Evolutionary conservation across 352 stramenopile genomes (phyloP).

Genomic region (Pythium biforme): DNA sequence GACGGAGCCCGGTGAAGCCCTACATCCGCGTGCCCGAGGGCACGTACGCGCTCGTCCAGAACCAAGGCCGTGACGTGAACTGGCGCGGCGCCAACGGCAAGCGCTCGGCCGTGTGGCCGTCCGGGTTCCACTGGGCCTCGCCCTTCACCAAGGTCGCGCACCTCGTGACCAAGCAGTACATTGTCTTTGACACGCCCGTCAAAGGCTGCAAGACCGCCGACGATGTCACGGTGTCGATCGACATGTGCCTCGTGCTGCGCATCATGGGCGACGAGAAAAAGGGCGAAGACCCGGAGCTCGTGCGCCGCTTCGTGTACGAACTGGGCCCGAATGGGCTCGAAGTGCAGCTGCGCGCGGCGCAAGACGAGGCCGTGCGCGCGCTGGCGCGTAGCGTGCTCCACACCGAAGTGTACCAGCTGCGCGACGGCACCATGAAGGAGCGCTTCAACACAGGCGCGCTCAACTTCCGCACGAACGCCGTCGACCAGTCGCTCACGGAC

Average conservation of each 20-base stretch:
- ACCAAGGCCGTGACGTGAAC: constrained; percentile 75
- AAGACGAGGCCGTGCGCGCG: constrained; percentile 79
- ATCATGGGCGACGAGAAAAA: constrained; percentile 87
- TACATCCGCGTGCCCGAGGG: constrained; percentile 89
- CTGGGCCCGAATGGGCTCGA: constrained; percentile 81
- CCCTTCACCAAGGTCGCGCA: constrained; percentile 84
- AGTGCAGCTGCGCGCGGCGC: constrained; percentile 75
- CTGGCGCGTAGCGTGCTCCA: constrained; percentile 86
- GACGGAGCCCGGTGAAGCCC: constrained; percentile 52
- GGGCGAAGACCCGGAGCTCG: constrained; percentile 78
- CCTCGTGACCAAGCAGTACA: constrained; percentile 87
- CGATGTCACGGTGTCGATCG: constrained; percentile 85
- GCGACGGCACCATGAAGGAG: constrained; percentile 71
- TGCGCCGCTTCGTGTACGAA: constrained; percentile 89
- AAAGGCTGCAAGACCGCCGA: constrained; percentile 90
- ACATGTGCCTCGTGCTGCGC: constrained; percentile 86
- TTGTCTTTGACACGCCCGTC: constrained; percentile 86
- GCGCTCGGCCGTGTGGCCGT: constrained; percentile 71
- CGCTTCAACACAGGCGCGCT: constrained; percentile 57
- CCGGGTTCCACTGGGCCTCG: constrained; percentile 73
- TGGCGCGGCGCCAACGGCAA: constrained; percentile 49
- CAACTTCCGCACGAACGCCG: constrained; percentile 21
- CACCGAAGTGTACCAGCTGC: constrained; percentile 85
- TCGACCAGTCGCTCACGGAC: constrained; percentile 20
- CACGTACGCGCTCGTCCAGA: constrained; percentile 88